Conservation (phyloP, 1,139 yeast species). For the Blastobotrys proliferans region DNA sequence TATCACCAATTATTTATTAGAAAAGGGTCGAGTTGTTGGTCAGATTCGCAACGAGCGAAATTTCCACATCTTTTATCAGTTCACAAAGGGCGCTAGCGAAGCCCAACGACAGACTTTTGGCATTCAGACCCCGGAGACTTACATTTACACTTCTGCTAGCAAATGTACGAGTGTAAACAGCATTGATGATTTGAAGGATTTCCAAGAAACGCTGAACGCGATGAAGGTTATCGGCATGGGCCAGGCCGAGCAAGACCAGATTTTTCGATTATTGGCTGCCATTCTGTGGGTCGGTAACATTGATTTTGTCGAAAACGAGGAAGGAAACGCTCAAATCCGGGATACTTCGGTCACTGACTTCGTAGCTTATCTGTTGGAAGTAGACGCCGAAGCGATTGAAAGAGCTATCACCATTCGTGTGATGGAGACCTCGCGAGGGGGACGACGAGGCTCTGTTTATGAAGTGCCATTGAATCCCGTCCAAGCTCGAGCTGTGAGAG, state of each 20-base stretch:
- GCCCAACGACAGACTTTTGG: constrained; percentile 80
- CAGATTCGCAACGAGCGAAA: constrained; percentile 91
- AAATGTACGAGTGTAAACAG: constrained; percentile 84
- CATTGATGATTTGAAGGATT: constrained; percentile 78
- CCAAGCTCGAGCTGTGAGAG: constrained; percentile 93
- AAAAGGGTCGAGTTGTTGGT: constrained; percentile 92
- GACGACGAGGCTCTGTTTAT: constrained; percentile 86
- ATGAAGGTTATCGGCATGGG: constrained; percentile 83
- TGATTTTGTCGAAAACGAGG: constrained; percentile 73
- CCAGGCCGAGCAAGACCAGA: constrained; percentile 81
- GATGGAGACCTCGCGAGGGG: constrained; percentile 77
- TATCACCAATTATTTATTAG: constrained; percentile 89
- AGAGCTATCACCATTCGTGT: constrained; percentile 74
- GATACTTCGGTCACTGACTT: constrained; percentile 89
- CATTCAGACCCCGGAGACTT: constrained; percentile 89
- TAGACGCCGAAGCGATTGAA: constrained; percentile 61
- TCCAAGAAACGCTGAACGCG: constrained; percentile 73
- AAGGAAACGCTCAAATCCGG: constrained; percentile 76
- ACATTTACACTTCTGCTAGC: constrained; percentile 81
- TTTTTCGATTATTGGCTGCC: constrained; percentile 79
- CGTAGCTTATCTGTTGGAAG: constrained; percentile 87
- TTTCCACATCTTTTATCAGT: constrained; percentile 95
- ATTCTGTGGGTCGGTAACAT: constrained; percentile 94
- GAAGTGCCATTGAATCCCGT: constrained; percentile 89
- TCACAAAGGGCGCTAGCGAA: constrained; percentile 86